Percentiles rank a stretch among this genome's conserved stretches.
phyloP scores from a whole-genome alignment of 306 rosid genomes.

The Arachis hypogaea region DNA sequence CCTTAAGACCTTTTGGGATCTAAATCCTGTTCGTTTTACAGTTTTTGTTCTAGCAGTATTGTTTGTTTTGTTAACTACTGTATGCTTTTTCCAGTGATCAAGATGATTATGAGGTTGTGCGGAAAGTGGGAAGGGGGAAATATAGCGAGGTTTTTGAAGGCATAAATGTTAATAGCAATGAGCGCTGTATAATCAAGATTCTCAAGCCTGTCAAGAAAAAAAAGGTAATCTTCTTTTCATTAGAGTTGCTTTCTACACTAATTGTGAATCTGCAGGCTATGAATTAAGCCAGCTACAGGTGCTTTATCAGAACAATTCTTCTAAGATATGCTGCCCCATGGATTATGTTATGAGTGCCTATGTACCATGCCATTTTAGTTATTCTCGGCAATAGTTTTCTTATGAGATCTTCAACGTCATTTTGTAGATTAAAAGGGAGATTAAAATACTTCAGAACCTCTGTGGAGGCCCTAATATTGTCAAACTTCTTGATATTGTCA shows the following conservation, averaged over 20 bases:
- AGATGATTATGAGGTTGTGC: slow-evolving; percentile 92
- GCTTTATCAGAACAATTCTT: slow-evolving; percentile 5
- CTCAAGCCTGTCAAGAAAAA: slow-evolving; percentile 95
- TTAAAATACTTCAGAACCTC: slow-evolving; percentile 80
- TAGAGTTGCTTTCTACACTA: slow-evolving; percentile 16
- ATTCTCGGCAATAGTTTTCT: neutral
- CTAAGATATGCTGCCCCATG: slow-evolving; percentile 21
- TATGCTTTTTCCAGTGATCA: slow-evolving; percentile 58
- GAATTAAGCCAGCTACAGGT: slow-evolving; percentile 7
- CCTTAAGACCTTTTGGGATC: neutral
- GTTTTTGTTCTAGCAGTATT: neutral
- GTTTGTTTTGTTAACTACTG: neutral
- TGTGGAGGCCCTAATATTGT: slow-evolving; percentile 86
- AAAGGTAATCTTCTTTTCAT: slow-evolving; percentile 53
- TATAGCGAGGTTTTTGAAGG: slow-evolving; percentile 96
- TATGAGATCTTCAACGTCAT: slow-evolving; percentile 25
- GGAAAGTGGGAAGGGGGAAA: slow-evolving; percentile 93
- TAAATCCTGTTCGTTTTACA: neutral
- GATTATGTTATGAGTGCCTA: neutral
- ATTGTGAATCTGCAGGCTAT: slow-evolving; percentile 16
- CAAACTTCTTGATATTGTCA: slow-evolving; percentile 80
- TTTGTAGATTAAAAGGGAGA: slow-evolving; percentile 82
- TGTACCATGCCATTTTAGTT: slow-evolving; percentile 9
- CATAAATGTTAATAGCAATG: slow-evolving; percentile 76
- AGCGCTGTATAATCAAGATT: slow-evolving; percentile 88